These are phyloP conservation scores for Candida ovalis DNA, from an alignment of 805 yeast species.

Conservation along the genomic window DNA sequence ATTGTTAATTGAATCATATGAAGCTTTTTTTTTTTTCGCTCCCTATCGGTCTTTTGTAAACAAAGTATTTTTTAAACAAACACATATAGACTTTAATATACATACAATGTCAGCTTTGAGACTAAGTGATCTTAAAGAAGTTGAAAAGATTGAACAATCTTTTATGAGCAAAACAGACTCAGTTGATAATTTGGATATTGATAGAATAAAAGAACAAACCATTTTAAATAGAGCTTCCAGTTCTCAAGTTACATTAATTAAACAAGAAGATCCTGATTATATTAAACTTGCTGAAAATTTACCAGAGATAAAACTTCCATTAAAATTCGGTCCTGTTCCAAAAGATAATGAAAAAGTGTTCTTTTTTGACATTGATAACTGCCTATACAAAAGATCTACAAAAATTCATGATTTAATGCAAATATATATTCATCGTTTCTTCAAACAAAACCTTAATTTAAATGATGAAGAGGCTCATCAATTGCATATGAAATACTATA, in stretches of 20 bases:
- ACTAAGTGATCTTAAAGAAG: conserved; percentile 13
- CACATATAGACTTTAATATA: not conserved
- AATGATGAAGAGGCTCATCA: conserved; percentile 69
- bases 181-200: conserved; percentile 3
- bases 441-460: conserved; percentile 58
- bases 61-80: not conserved
- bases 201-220: conserved; percentile 15
- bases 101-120: conserved; percentile 13
- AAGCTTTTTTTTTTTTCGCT: not conserved
- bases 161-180: conserved; percentile 1
- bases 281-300: conserved; percentile 12
- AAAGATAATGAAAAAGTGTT: conserved; percentile 39
- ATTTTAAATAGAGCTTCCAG: conserved; percentile 17
- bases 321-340: conserved; percentile 27
- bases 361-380: conserved; percentile 92
- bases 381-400: conserved; percentile 73
- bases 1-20: not conserved
- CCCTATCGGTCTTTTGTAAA: not conserved
- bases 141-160: conserved; percentile 9
- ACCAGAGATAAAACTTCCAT: conserved; percentile 28
- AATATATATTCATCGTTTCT: conserved; percentile 74
- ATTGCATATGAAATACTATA: conserved; percentile 73
- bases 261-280: conserved; percentile 6
- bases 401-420: conserved; percentile 87
- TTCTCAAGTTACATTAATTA: conserved; percentile 8